These are phyloP conservation scores for Podila minutissima DNA, from an alignment of 192 early-diverging fungal species.

Conservation along the genomic window DNA sequence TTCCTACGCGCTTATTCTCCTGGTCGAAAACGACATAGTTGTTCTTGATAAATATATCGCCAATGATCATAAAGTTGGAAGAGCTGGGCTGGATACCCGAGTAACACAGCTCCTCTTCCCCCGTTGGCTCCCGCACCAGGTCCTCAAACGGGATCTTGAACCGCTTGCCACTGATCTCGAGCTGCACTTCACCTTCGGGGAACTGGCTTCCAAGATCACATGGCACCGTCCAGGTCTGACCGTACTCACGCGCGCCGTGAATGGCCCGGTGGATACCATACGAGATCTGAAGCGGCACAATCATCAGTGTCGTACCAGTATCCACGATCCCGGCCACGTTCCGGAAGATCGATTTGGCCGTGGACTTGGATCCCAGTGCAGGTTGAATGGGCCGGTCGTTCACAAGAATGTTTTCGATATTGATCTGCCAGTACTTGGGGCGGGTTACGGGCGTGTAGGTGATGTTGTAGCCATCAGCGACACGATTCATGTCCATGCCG, in stretches of 20 bases:
- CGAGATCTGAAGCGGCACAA: slow-evolving; percentile 58
- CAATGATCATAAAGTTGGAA: slow-evolving; percentile 55
- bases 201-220: slow-evolving; percentile 30
- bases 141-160: slow-evolving; percentile 33
- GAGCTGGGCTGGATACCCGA: slow-evolving; percentile 28
- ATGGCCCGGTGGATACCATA: slow-evolving; percentile 44
- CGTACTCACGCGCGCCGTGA: slow-evolving; percentile 4
- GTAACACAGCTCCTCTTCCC: slow-evolving; percentile 7
- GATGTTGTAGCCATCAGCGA: slow-evolving; percentile 6
- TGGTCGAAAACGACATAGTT: slow-evolving; percentile 68
- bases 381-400: neutral
- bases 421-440: slow-evolving; percentile 64
- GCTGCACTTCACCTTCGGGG: slow-evolving; percentile 12
- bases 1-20: slow-evolving; percentile 55
- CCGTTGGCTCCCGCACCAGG: slow-evolving; percentile 2
- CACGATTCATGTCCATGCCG: slow-evolving; percentile 3
- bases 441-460: slow-evolving; percentile 31
- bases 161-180: slow-evolving; percentile 20
- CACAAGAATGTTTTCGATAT: slow-evolving; percentile 16
- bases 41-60: slow-evolving; percentile 66
- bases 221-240: slow-evolving; percentile 40
- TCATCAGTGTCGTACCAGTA: slow-evolving; percentile 69
- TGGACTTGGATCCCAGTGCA: neutral
- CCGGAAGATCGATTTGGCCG: neutral
- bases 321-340: slow-evolving; percentile 55